Percentiles rank a stretch among this genome's conserved stretches.
Conservation (phyloP, 2,329 filamentous ascomycete species). For the Amauroascus verrucosus region DNA sequence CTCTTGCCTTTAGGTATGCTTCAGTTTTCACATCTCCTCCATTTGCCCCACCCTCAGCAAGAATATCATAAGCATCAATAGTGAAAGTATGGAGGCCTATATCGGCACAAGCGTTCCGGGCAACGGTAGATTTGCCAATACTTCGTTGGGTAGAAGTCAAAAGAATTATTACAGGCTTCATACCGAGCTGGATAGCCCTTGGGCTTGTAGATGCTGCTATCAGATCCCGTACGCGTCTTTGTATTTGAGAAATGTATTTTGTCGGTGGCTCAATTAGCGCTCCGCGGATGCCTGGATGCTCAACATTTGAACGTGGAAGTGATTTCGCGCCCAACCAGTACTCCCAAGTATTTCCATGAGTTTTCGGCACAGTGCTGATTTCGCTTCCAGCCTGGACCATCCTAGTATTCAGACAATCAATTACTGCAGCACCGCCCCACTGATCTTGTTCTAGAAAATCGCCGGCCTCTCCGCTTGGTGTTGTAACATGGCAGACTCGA, state of each 20-base stretch:
- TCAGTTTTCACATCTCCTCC: constrained; percentile 91
- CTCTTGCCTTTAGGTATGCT: constrained; percentile 74
- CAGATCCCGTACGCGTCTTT: constrained; percentile 67
- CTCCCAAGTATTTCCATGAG: constrained; percentile 68
- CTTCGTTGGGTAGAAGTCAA: constrained; percentile 84
- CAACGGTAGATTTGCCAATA: constrained; percentile 80
- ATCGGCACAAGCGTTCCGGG: constrained; percentile 67
- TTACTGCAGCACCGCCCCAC: constrained; percentile 78
- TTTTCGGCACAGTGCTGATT: constrained; percentile 67
- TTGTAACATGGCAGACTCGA: constrained; percentile 64
- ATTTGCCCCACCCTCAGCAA: constrained; percentile 80
- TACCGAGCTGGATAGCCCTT: constrained; percentile 71
- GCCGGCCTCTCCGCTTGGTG: constrained; percentile 42
- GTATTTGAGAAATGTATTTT: constrained; percentile 45
- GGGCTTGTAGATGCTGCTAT: constrained; percentile 81
- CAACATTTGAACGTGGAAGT: constrained; percentile 41
- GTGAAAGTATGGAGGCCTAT: constrained; percentile 81
- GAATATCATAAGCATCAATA: constrained; percentile 85
- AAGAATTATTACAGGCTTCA: constrained; percentile 80
- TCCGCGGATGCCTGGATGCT: constrained; percentile 28
- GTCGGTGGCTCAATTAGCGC: constrained; percentile 31
- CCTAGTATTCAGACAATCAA: constrained; percentile 76
- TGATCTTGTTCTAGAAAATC: constrained; percentile 46
- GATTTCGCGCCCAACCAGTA: constrained; percentile 76
- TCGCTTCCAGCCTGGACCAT: constrained; percentile 88